phyloP scores from a whole-genome alignment of 768 basidiomycete species.

The Naganishia onofrii region DNA sequence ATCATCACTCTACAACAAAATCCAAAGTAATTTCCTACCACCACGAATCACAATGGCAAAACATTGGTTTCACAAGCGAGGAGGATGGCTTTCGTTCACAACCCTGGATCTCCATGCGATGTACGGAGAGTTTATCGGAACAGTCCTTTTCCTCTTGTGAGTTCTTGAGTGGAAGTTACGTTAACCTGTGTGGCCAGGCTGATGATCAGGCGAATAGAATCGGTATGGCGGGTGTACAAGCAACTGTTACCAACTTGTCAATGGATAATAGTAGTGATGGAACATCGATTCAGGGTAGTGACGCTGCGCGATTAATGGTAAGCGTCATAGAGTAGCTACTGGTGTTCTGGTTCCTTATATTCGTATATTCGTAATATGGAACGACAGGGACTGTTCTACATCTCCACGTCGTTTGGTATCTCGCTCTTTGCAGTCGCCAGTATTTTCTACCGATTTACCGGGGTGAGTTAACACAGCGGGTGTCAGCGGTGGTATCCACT shows the following conservation, averaged over 20 bases:
- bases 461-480: conserved; percentile 39
- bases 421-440: conserved; percentile 43
- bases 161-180: conserved; percentile 11
- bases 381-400: conserved; percentile 36
- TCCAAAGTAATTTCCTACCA: no score
- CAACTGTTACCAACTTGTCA: conserved; percentile 36
- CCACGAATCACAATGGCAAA: conserved; percentile 8
- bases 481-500: no score
- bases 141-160: conserved; percentile 46
- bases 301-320: conserved; percentile 34
- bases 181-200: background rate
- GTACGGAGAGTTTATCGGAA: conserved; percentile 45
- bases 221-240: conserved; percentile 38
- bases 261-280: conserved; percentile 22
- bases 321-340: conserved; percentile 12
- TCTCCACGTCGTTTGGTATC: conserved; percentile 42
- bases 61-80: conserved; percentile 1
- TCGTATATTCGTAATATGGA: no score
- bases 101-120: conserved; percentile 35
- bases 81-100: conserved; percentile 1
- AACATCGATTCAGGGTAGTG: conserved; percentile 28
- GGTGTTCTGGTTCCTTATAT: background rate
- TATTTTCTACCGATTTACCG: conserved; percentile 50
- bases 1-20: no score
- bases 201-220: conserved; percentile 3